Base-by-base conservation (phyloP, 768 basidiomycete genomes). In the Kwoniella europaea region DNA sequence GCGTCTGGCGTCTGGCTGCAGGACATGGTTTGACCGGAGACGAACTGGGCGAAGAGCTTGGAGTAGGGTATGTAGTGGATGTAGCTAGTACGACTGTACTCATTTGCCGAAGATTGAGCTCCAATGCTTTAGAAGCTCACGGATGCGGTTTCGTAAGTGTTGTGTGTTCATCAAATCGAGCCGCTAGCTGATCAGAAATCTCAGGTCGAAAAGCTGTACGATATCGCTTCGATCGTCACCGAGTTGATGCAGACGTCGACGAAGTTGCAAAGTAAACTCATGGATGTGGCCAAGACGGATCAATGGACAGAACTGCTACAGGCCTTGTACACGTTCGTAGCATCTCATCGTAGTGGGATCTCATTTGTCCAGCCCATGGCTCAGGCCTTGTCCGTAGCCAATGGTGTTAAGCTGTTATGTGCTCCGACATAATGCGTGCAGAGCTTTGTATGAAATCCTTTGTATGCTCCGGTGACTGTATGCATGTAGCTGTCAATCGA, bases 161-260 rank as follows among this genome's bases (percentile, higher is more conserved):
- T 5, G 13, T n/a, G 15, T 18, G 18, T 20, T 13, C 35, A 20
- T 57, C 57, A 13, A 56, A n/a, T 56, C 18, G 22, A 56, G 24
- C 50, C 56, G 46, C 27, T 53, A 27, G 50, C 24, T 16, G 13
- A 15, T n/a, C 4, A 35, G 35, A 35, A 35, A 7, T 22, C 9
- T 9, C 69, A 78, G 75, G 73, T 78, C 42, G 73, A 76, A 55
- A 79, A 79, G 50, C 63, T 79, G 4, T 76, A 68, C 41, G 77
- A 79, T 53, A 73, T 79, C 22, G 74, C 71, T 27, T 62, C 63
- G 9, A 71, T 69, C 12, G 44, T 79, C 20, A 64, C 77, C 43
- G 67, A 66, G 53, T 68, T 78, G 12, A 10, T 71, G 6, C 74
- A 71, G 24, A 59, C 66, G 2, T 43, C 61, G n/a, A 41, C 55